Percentiles rank a stretch among this genome's conserved stretches.
Evolutionary conservation across 106 monocot genomes (phyloP).

Genomic region (Dendrobium nobile): DNA sequence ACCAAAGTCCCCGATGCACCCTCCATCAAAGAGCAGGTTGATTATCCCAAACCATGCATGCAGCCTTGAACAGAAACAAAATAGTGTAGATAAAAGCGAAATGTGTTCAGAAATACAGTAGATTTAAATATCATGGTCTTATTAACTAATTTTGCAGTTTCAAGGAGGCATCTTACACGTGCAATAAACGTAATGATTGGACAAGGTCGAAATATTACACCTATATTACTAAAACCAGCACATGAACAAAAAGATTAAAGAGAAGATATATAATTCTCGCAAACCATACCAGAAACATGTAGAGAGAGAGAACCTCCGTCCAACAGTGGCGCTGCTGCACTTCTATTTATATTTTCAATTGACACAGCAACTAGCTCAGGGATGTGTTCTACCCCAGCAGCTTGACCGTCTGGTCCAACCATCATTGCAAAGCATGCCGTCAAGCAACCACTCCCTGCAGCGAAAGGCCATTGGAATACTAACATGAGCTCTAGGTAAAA

Average conservation of each 20-base stretch:
- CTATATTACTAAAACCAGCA: neutral
- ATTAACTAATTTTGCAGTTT: too few species aligned
- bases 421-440: constrained; percentile 87
- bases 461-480: neutral
- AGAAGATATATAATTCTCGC: neutral
- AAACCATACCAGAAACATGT: constrained; percentile 66
- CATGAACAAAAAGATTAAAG: neutral
- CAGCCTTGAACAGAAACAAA: too few species aligned
- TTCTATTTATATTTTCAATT: constrained; percentile 64
- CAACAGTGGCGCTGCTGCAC: constrained; percentile 56
- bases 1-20: too few species aligned
- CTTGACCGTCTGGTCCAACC: constrained; percentile 79
- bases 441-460: constrained; percentile 77
- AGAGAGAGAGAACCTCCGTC: constrained; percentile 54
- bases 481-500: neutral
- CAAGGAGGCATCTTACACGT: too few species aligned
- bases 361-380: constrained; percentile 66
- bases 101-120: too few species aligned
- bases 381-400: constrained; percentile 77
- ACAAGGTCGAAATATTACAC: too few species aligned
- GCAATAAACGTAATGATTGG: too few species aligned
- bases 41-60: too few species aligned
- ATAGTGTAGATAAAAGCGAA: too few species aligned
- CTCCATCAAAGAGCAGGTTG: too few species aligned
- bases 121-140: too few species aligned